These are phyloP conservation scores for Globisporangium heterothallicum DNA, from an alignment of 352 stramenopile species.

Conservation along the genomic window DNA sequence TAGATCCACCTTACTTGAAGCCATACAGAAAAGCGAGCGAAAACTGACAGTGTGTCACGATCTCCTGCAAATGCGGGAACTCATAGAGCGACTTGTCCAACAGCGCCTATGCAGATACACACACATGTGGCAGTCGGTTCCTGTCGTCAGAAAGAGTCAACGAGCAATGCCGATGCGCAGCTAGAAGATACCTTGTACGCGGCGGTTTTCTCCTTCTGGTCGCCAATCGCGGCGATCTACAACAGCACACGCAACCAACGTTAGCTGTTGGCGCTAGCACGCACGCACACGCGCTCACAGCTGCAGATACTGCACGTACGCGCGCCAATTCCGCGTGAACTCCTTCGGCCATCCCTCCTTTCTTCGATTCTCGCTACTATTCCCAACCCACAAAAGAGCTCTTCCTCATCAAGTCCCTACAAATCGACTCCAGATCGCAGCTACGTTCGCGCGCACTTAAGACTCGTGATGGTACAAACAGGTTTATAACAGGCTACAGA, in stretches of 20 bases:
- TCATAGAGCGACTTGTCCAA: slow-evolving; percentile 47
- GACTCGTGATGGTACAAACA: not conserved
- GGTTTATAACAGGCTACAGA: not conserved
- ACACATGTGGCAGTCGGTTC: not conserved
- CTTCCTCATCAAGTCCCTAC: not conserved
- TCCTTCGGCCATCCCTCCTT: slow-evolving; percentile 20
- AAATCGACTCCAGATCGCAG: not conserved
- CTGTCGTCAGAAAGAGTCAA: not conserved
- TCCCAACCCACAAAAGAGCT: slow-evolving; percentile 4
- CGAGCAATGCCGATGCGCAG: not conserved
- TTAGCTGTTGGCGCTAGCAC: not conserved
- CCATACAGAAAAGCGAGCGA: not conserved
- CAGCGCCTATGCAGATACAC: slow-evolving; percentile 24
- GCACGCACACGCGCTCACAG: not conserved
- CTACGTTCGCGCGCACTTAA: not conserved
- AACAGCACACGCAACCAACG: not conserved
- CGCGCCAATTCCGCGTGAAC: slow-evolving; percentile 37
- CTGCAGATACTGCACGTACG: slow-evolving; percentile 24
- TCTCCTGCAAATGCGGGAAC: slow-evolving; percentile 37
- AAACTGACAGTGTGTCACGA: slow-evolving; percentile 58
- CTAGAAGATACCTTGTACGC: slow-evolving; percentile 61
- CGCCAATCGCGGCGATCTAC: slow-evolving; percentile 58
- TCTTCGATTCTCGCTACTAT: slow-evolving; percentile 12
- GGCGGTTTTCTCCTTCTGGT: slow-evolving; percentile 75
- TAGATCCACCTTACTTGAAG: not conserved